Conservation (phyloP, 805 yeast genomes). For the Blastobotrys muscicola region DNA sequence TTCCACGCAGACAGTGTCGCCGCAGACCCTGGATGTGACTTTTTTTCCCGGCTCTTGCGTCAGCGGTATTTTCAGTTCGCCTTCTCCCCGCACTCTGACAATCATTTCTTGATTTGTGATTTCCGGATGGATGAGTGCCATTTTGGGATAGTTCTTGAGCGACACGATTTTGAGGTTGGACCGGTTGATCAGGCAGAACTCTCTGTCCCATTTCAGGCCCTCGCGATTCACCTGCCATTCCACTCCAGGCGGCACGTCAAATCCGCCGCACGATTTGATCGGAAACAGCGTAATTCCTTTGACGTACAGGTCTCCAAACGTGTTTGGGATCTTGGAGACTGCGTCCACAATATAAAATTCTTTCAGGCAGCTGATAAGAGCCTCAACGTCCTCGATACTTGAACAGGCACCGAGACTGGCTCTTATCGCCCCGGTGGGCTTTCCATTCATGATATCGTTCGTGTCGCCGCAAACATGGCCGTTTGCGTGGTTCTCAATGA, state of each 20-base stretch:
- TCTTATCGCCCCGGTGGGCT: conserved; percentile 35
- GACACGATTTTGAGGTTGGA: conserved; percentile 23
- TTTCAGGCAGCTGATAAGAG: conserved; percentile 20
- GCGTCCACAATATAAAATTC: conserved; percentile 20
- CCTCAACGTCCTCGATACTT: conserved; percentile 27
- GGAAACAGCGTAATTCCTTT: conserved; percentile 30
- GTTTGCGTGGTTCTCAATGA: conserved; percentile 21
- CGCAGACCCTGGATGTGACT: conserved; percentile 5
- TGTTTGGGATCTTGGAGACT: neutral
- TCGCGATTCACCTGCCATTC: conserved; percentile 24
- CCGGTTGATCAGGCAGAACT: conserved; percentile 30
- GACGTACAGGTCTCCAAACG: conserved; percentile 10
- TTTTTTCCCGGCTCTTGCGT: neutral
- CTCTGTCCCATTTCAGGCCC: conserved; percentile 35
- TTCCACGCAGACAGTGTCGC: conserved; percentile 4
- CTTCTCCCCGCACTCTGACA: conserved; percentile 4
- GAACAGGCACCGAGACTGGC: conserved; percentile 36
- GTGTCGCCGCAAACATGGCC: conserved; percentile 39
- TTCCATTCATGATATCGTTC: conserved; percentile 31
- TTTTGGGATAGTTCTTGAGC: conserved; percentile 28
- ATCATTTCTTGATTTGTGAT: conserved; percentile 14
- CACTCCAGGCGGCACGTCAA: conserved; percentile 17
- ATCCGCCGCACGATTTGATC: conserved; percentile 36
- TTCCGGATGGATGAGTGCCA: conserved; percentile 30
- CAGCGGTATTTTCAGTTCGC: conserved; percentile 9